These are phyloP conservation scores for Daldinia decipiens DNA, from an alignment of 495 filamentous ascomycete species.

Conservation along the genomic window DNA sequence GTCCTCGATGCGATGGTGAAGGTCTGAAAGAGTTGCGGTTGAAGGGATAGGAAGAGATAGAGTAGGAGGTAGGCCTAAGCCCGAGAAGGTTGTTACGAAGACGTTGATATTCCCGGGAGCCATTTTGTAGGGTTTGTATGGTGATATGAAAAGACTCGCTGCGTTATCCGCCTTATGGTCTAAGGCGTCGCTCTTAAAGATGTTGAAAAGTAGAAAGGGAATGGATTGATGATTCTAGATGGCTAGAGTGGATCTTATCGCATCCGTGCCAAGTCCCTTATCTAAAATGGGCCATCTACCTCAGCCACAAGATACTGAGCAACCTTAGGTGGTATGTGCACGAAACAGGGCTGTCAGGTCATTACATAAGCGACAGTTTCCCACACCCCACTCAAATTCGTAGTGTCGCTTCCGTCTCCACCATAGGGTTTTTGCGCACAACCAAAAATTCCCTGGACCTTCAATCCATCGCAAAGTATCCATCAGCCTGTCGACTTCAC, in stretches of 20 bases:
- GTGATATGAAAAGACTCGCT: not conserved
- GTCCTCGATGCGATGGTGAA: conserved; percentile 68
- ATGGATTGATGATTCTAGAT: conserved; percentile 1
- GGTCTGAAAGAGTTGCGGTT: conserved; percentile 71
- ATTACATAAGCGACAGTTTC: not conserved
- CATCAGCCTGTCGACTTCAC: conserved; percentile 45
- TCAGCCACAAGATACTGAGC: not conserved
- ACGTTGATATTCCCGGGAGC: conserved; percentile 73
- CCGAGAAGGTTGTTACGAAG: conserved; percentile 82
- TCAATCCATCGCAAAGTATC: conserved; percentile 47
- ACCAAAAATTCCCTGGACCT: conserved; percentile 48
- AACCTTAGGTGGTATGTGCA: not conserved
- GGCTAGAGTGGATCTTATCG: not conserved
- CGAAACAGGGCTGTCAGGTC: not conserved
- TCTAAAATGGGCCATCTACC: not conserved
- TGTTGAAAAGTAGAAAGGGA: not conserved
- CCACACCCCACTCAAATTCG: conserved; percentile 19
- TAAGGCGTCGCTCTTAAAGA: conserved; percentile 1
- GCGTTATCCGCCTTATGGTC: not conserved
- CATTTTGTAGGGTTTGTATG: conserved; percentile 44
- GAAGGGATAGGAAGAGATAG: conserved; percentile 75
- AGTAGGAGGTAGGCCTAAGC: conserved; percentile 81
- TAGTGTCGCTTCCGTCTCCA: conserved; percentile 45
- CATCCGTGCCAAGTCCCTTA: not conserved
- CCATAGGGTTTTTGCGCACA: conserved; percentile 53